phyloP scores from a whole-genome alignment of 106 monocot species.

The Ottelia alismoides region DNA sequence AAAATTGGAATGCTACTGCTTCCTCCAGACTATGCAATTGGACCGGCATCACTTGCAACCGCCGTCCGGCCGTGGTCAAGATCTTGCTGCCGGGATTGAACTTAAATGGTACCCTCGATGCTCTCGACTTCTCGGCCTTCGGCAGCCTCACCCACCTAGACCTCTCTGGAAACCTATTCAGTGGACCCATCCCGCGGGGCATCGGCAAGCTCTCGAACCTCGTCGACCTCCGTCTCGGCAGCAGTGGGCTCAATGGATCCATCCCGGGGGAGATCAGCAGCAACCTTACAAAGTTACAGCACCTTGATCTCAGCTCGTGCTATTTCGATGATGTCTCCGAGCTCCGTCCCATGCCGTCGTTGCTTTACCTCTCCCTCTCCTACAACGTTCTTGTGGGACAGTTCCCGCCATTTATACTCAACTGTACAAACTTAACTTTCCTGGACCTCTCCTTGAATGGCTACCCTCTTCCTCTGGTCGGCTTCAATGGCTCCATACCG shows the following conservation, averaged over 20 bases:
- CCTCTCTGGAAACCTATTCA: constrained; percentile 22
- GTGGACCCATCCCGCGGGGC: constrained; percentile 33
- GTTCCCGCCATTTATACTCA: constrained; percentile 51
- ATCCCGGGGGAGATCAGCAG: constrained; percentile 44
- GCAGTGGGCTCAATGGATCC: constrained; percentile 19
- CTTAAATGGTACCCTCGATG: background rate
- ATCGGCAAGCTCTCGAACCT: constrained; percentile 26
- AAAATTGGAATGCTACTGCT: background rate
- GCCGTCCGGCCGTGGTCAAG: background rate
- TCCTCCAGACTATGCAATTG: background rate
- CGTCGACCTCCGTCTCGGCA: constrained; percentile 17
- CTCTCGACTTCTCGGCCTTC: constrained; percentile 5
- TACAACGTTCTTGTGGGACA: constrained; percentile 14
- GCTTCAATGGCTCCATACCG: constrained; percentile 29
- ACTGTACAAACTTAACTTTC: constrained; percentile 35
- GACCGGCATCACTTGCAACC: background rate
- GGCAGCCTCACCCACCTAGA: constrained; percentile 18
- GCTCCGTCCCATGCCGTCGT: constrained; percentile 27
- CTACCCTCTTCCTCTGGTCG: constrained; percentile 16
- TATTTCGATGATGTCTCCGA: constrained; percentile 37
- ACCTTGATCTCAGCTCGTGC: constrained; percentile 24
- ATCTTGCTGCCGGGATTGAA: background rate
- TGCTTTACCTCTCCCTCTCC: constrained; percentile 27
- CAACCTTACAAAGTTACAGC: constrained; percentile 14
- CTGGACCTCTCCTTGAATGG: constrained; percentile 33